phyloP scores from a whole-genome alignment of 495 filamentous ascomycete species.

The Rhizodiscina lignyota region DNA sequence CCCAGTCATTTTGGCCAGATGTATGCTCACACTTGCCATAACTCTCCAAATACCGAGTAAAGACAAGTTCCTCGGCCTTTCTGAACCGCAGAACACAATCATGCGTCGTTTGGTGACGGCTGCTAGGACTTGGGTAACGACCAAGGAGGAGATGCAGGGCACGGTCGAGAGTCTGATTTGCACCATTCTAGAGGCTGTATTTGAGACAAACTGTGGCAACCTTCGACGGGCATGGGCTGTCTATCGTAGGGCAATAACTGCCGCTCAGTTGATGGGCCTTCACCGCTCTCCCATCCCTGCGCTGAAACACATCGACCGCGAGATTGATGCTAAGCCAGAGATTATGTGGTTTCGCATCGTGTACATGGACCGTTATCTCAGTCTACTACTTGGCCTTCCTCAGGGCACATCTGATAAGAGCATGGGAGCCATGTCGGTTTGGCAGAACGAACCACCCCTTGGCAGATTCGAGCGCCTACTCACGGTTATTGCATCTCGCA shows the following conservation, averaged over 20 bases:
- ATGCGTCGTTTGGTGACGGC: slow-evolving; percentile 20
- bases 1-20: slow-evolving; percentile 28
- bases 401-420: slow-evolving; percentile 6
- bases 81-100: slow-evolving; percentile 4
- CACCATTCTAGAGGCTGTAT: slow-evolving; percentile 29
- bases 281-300: slow-evolving; percentile 12
- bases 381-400: slow-evolving; percentile 7
- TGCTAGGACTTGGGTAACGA: slow-evolving; percentile 25
- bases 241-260: slow-evolving; percentile 25
- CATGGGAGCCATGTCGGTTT: slow-evolving; percentile 2
- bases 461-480: slow-evolving; percentile 19
- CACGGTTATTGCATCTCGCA: slow-evolving; percentile 13
- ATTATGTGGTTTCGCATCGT: slow-evolving; percentile 22
- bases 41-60: slow-evolving; percentile 22
- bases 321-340: not conserved
- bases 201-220: slow-evolving; percentile 29
- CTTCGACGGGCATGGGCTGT: slow-evolving; percentile 27
- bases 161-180: slow-evolving; percentile 32
- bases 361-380: slow-evolving; percentile 6
- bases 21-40: slow-evolving; percentile 25
- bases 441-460: slow-evolving; percentile 9
- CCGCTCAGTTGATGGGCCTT: slow-evolving; percentile 29
- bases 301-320: not conserved
- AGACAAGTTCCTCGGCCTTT: slow-evolving; percentile 9
- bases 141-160: slow-evolving; percentile 27